Conservation (phyloP, 345 rosid genomes). For the Camelina neglecta region DNA sequence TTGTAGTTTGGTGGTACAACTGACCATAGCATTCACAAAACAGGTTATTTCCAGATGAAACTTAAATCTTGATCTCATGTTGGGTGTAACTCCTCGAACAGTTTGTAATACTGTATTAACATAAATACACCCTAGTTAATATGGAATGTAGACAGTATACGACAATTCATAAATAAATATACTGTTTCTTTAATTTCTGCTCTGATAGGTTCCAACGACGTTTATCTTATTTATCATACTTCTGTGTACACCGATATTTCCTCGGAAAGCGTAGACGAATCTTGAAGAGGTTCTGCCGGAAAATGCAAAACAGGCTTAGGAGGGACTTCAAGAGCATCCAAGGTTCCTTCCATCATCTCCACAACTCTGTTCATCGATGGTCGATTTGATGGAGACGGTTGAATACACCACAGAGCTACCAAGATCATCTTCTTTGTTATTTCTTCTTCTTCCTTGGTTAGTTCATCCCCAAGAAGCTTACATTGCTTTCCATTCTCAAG, state of each 20-base stretch:
- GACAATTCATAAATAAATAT: too few relatives aligned
- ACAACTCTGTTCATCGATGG: conserved; percentile 20
- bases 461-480: neutral
- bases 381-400: neutral
- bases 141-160: too few relatives aligned
- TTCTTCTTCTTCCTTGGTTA: neutral
- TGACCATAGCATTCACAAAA: too few relatives aligned
- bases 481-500: neutral
- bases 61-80: too few relatives aligned
- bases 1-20: too few relatives aligned
- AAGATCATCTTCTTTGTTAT: conserved; percentile 6
- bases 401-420: conserved; percentile 8
- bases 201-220: too few relatives aligned
- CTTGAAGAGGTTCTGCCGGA: neutral
- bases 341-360: conserved; percentile 4
- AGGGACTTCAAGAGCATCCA: conserved; percentile 10
- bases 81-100: too few relatives aligned
- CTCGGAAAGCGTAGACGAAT: neutral
- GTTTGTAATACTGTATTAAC: too few relatives aligned
- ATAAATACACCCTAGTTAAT: too few relatives aligned
- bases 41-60: too few relatives aligned
- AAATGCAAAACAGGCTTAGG: neutral
- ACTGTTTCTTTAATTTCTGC: too few relatives aligned
- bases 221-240: conserved; percentile 1
- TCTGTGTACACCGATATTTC: neutral